A percentile compares a stretch with the other conserved stretches of the same genome.
Conservation (phyloP, 2,329 filamentous ascomycete species). For the Arthrobotrys megalospora region DNA sequence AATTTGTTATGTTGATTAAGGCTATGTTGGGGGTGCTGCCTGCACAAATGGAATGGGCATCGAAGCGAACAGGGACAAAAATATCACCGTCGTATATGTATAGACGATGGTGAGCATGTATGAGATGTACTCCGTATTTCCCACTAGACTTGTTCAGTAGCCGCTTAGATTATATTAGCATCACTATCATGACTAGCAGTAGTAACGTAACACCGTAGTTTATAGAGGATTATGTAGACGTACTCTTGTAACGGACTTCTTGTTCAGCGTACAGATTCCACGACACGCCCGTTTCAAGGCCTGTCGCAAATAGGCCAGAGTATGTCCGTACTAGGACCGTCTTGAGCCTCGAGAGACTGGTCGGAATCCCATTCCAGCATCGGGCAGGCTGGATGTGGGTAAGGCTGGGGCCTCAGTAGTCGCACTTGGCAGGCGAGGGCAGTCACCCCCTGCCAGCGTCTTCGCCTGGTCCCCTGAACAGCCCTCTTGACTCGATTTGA, state of each 20-base stretch:
- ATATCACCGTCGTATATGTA: slow-evolving; percentile 35
- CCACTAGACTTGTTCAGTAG: slow-evolving; percentile 7
- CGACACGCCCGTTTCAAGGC: slow-evolving; percentile 24
- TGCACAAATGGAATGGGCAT: slow-evolving; percentile 14
- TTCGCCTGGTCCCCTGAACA: slow-evolving; percentile 44
- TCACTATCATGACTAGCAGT: slow-evolving; percentile 2
- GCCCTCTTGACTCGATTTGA: slow-evolving; percentile 27
- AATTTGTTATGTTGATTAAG: slow-evolving; percentile 27
- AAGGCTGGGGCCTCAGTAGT: slow-evolving; percentile 32
- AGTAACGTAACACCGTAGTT: no score
- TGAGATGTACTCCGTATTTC: neutral
- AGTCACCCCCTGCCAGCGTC: slow-evolving; percentile 25
- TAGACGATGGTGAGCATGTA: slow-evolving; percentile 13
- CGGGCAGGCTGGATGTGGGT: slow-evolving; percentile 24
- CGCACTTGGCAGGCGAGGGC: slow-evolving; percentile 35
- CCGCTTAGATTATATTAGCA: slow-evolving; percentile 13
- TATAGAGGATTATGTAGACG: no score
- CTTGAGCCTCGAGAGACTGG: slow-evolving; percentile 22
- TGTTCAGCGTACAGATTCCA: slow-evolving; percentile 35
- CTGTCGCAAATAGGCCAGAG: slow-evolving; percentile 26
- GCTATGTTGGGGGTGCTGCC: slow-evolving; percentile 25
- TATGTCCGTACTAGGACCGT: slow-evolving; percentile 16
- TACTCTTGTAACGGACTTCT: slow-evolving; percentile 31
- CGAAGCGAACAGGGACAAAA: slow-evolving; percentile 20
- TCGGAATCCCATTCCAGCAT: slow-evolving; percentile 20